phyloP scores from a whole-genome alignment of 2,329 filamentous ascomycete genomes.

The Elsinoe necatrix region DNA sequence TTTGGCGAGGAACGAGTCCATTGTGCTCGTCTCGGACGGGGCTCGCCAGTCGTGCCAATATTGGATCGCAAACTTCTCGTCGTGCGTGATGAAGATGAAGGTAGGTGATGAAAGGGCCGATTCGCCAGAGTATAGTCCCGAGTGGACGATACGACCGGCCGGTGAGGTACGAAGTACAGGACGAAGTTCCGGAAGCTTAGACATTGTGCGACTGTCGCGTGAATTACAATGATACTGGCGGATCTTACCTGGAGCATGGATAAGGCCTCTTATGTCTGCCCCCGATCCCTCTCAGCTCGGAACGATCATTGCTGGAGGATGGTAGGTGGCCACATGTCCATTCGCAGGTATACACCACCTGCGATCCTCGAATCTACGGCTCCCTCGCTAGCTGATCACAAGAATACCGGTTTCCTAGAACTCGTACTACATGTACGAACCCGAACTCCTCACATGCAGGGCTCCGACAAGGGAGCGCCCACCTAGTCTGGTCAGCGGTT shows the following conservation, averaged over 20 bases:
- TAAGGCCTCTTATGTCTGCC: background rate
- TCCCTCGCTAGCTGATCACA: background rate
- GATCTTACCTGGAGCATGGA: background rate
- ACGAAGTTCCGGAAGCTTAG: background rate
- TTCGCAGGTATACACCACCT: too few relatives aligned
- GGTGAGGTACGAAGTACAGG: background rate
- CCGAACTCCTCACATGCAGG: background rate
- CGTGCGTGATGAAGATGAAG: slow-evolving; percentile 2
- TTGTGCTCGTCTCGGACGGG: background rate
- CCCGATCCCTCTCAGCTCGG: background rate
- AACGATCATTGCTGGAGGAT: background rate
- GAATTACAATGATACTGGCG: background rate
- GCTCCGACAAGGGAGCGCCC: background rate
- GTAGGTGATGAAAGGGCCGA: background rate
- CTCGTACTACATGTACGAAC: background rate
- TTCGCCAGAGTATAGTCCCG: background rate
- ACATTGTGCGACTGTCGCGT: background rate
- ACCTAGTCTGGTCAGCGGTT: background rate
- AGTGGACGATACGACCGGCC: background rate
- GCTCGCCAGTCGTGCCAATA: slow-evolving; percentile 9
- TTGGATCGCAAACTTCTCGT: background rate
- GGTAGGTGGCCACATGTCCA: too few relatives aligned
- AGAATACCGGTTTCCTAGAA: background rate
- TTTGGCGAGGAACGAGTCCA: background rate
- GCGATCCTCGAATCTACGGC: too few relatives aligned